A percentile compares a stretch with the other conserved stretches of the same genome.
phyloP scores from a whole-genome alignment of 2,329 filamentous ascomycete genomes.

The Exserohilum rostratum region DNA sequence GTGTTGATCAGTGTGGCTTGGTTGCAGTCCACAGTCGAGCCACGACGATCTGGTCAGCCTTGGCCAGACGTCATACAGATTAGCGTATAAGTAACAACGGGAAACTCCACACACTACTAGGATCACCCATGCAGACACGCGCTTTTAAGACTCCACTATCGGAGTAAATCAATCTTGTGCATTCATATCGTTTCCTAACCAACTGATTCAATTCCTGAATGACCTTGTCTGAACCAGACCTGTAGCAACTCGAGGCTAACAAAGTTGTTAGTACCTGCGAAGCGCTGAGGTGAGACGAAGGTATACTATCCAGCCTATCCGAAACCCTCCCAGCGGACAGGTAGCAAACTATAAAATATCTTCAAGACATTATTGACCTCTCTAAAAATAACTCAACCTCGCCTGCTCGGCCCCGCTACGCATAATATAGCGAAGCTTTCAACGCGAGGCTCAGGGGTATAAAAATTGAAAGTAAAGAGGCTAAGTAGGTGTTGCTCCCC shows the following conservation, averaged over 20 bases:
- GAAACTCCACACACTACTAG: no score
- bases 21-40: no score
- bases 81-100: no score
- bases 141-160: no score
- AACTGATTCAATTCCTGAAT: no score
- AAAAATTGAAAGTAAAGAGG: constrained; percentile 23
- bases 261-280: background rate
- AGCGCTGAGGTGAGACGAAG: constrained; percentile 1
- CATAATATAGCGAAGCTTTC: background rate
- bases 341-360: constrained; percentile 23
- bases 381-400: constrained; percentile 10
- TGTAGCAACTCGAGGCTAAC: background rate
- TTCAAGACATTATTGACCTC: constrained; percentile 36
- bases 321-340: constrained; percentile 25
- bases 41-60: no score
- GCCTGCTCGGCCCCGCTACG: background rate
- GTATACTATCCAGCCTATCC: constrained; percentile 17
- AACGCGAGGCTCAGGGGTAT: constrained; percentile 23
- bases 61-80: no score
- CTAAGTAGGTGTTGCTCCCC: constrained; percentile 1
- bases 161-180: no score
- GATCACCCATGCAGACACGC: no score
- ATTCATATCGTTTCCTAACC: no score
- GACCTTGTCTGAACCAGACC: background rate
- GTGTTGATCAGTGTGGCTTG: no score